Conservation (phyloP, 345 rosid species). For the Rhodomyrtus tomentosa region DNA sequence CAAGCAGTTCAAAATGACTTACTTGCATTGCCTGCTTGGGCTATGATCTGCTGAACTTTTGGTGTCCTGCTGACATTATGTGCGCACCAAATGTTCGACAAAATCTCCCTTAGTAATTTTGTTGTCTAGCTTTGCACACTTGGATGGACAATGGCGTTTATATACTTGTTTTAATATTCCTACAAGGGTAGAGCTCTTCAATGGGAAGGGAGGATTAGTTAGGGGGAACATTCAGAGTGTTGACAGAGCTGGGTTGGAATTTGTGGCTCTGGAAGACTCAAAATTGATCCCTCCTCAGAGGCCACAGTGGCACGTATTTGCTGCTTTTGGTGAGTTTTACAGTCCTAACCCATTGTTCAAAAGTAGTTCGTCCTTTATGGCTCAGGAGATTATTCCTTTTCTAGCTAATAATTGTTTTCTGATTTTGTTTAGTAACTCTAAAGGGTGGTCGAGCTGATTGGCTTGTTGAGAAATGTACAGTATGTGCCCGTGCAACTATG, state of each 20-base stretch:
- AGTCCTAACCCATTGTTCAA: neutral
- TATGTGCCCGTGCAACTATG: conserved; percentile 15
- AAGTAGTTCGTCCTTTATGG: neutral
- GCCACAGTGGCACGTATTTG: conserved; percentile 67
- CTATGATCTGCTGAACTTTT: neutral
- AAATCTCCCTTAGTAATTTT: neutral
- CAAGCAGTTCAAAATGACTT: neutral
- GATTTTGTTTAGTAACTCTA: conserved; percentile 44
- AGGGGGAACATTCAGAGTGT: conserved; percentile 52
- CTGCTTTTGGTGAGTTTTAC: conserved; percentile 68
- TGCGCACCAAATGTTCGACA: neutral
- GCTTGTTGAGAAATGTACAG: conserved; percentile 93
- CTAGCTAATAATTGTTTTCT: neutral
- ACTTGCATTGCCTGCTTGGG: neutral
- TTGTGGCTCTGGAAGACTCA: conserved; percentile 56
- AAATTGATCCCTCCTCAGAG: conserved; percentile 33
- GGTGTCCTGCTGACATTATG: neutral
- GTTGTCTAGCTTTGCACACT: too few relatives aligned
- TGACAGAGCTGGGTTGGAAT: conserved; percentile 53
- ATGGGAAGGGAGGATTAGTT: conserved; percentile 77
- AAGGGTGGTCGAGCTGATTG: conserved; percentile 97
- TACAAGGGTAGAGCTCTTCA: conserved; percentile 87
- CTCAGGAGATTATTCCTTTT: neutral
- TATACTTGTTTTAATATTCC: neutral
- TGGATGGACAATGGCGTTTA: neutral